phyloP scores from a whole-genome alignment of 2,329 filamentous ascomycete genomes.

The Talaromyces sp. region DNA sequence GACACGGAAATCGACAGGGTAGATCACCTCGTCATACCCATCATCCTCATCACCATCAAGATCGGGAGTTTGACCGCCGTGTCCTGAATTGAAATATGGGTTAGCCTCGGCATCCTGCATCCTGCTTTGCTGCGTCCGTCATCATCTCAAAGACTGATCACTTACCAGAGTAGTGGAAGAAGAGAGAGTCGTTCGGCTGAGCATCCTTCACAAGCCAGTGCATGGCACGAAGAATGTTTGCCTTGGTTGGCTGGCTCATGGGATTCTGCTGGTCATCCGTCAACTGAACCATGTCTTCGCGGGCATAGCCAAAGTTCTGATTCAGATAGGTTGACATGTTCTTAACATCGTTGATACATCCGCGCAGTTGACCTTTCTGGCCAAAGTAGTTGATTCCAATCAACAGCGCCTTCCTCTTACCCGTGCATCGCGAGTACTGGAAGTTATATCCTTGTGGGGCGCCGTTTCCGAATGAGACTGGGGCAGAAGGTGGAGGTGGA shows the following conservation, averaged over 20 bases:
- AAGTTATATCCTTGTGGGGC: constrained; percentile 68
- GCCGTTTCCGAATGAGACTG: constrained; percentile 71
- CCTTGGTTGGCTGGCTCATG: constrained; percentile 95
- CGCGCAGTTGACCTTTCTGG: constrained; percentile 84
- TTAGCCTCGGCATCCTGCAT: constrained; percentile 10
- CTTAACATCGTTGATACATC: constrained; percentile 96
- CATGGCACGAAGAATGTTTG: constrained; percentile 94
- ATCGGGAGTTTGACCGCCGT: constrained; percentile 75
- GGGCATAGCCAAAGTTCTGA: constrained; percentile 85
- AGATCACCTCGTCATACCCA: constrained; percentile 77
- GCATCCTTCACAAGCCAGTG: constrained; percentile 97
- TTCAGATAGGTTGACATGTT: constrained; percentile 94
- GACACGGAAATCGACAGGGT: constrained; percentile 71
- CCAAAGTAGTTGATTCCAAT: constrained; percentile 98
- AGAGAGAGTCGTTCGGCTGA: constrained; percentile 86
- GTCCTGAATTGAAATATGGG: constrained; percentile 51
- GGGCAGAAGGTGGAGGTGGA: constrained; percentile 65
- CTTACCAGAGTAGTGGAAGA: constrained; percentile 94
- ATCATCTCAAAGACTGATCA: no score
- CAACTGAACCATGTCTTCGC: constrained; percentile 95
- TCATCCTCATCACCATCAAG: constrained; percentile 76
- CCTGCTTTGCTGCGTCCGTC: not conserved
- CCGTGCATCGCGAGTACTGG: constrained; percentile 90
- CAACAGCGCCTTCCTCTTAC: constrained; percentile 81
- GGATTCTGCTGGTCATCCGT: constrained; percentile 97